A percentile compares a stretch with the other conserved stretches of the same genome.
Evolutionary conservation across 2,329 filamentous ascomycete genomes (phyloP).

Genomic region (Trichoderma aggressivum): DNA sequence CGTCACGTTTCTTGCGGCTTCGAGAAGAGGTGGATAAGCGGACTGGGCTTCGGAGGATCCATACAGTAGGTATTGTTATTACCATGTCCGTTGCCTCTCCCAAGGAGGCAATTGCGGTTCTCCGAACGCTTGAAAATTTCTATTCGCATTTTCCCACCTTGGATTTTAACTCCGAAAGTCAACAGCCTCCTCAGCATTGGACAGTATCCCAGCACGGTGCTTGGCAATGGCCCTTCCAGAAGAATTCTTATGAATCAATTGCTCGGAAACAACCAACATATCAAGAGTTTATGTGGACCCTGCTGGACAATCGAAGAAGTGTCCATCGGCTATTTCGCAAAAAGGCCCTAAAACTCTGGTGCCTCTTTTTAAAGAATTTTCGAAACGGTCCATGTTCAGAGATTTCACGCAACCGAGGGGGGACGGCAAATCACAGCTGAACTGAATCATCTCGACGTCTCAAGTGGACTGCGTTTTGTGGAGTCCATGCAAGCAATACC

Average conservation of each 20-base stretch:
- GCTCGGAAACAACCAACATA: neutral
- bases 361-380: conserved; percentile 12
- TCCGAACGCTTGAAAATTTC: neutral
- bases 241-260: neutral
- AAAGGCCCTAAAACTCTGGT: neutral
- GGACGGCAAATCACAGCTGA: conserved; percentile 3
- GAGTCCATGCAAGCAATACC: conserved; percentile 3
- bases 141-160: neutral
- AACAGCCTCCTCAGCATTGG: neutral
- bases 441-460: neutral
- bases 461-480: neutral
- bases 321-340: neutral
- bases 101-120: neutral
- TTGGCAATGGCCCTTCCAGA: neutral
- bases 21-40: conserved; percentile 4
- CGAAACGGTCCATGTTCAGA: neutral
- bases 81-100: neutral
- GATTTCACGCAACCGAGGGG: neutral
- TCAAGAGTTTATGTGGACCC: neutral
- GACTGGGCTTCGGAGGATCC: neutral
- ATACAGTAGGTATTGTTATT: neutral
- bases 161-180: neutral
- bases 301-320: neutral
- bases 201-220: neutral
- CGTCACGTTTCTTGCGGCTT: neutral